phyloP scores from a whole-genome alignment of 768 basidiomycete genomes.

The Phylloporus scabripes region DNA sequence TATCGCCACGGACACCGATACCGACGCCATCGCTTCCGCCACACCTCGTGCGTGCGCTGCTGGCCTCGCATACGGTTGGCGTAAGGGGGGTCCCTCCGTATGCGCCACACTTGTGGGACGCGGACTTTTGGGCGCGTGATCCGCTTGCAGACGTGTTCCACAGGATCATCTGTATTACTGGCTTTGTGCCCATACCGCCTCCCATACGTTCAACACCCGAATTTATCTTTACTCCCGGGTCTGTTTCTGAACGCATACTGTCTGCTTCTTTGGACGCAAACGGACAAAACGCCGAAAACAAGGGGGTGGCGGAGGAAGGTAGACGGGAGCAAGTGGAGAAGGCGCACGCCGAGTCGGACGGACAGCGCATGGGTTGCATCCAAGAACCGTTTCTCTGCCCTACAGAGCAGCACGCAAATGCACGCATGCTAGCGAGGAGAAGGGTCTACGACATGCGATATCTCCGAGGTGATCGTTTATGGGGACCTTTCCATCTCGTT shows the following conservation, averaged over 20 bases:
- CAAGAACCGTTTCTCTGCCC: slow-evolving; percentile 9
- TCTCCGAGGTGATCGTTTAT: slow-evolving; percentile 23
- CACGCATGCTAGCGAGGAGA: slow-evolving; percentile 24
- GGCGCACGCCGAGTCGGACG: neutral
- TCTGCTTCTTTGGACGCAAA: neutral
- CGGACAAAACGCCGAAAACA: neutral
- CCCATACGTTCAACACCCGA: neutral
- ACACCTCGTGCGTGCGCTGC: slow-evolving; percentile 25
- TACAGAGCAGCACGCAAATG: slow-evolving; percentile 17
- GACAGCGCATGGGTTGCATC: neutral
- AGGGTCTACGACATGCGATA: slow-evolving; percentile 31
- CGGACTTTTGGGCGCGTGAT: slow-evolving; percentile 23
- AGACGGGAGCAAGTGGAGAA: neutral
- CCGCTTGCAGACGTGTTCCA: slow-evolving; percentile 35
- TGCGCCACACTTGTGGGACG: slow-evolving; percentile 11
- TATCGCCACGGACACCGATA: neutral
- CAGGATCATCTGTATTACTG: slow-evolving; percentile 40
- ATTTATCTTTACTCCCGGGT: neutral
- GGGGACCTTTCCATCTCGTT: slow-evolving; percentile 26
- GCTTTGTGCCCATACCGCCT: slow-evolving; percentile 33
- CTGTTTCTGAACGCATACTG: neutral
- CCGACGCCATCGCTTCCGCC: slow-evolving; percentile 33
- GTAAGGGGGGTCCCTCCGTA: slow-evolving; percentile 17
- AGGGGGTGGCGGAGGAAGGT: neutral
- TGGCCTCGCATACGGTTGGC: slow-evolving; percentile 15